These are phyloP conservation scores for Ceratobasidium sp. DNA, from an alignment of 1,284 basidiomycete species.

Conservation along the genomic window DNA sequence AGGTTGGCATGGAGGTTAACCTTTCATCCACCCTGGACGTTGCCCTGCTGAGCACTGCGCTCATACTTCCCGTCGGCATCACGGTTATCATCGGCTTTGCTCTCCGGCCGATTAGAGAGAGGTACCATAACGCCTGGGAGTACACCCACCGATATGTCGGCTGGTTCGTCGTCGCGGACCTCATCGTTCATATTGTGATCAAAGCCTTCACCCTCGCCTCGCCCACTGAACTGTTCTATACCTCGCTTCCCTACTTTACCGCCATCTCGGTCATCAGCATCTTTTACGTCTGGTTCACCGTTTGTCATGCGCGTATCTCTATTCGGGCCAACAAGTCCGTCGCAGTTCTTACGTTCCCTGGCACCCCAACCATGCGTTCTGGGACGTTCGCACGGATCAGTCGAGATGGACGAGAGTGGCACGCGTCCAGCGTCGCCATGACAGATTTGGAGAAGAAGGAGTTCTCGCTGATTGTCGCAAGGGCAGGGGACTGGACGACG, in stretches of 20 bases:
- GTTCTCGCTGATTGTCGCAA: constrained; percentile 34
- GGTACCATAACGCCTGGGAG: constrained; percentile 42
- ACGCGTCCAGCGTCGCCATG: constrained; percentile 42
- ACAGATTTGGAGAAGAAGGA: constrained; percentile 30
- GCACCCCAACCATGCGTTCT: constrained; percentile 21
- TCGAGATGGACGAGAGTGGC: constrained; percentile 36
- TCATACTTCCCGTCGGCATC: constrained; percentile 23
- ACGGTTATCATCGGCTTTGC: constrained; percentile 33
- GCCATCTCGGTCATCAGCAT: constrained; percentile 14
- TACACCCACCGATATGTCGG: constrained; percentile 42
- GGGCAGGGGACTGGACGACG: constrained; percentile 38
- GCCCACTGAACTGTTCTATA: constrained; percentile 8
- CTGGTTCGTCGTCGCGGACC: constrained; percentile 38
- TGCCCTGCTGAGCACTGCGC: constrained; percentile 17
- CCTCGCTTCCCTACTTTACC: constrained; percentile 34
- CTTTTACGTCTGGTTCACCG: constrained; percentile 44
- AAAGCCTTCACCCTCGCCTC: constrained; percentile 15
- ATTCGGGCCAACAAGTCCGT: constrained; percentile 30
- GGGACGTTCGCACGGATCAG: constrained; percentile 39
- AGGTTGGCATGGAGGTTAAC: constrained; percentile 1
- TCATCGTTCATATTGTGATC: constrained; percentile 11
- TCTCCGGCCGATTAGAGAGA: constrained; percentile 34
- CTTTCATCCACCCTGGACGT: constrained; percentile 20
- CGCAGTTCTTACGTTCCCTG: constrained; percentile 37
- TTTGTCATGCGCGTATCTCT: constrained; percentile 16